Evolutionary conservation across 2,329 filamentous ascomycete genomes (phyloP), one percentile per base, ranked within the genome.

Genomic region (Colletotrichum lini): DNA sequence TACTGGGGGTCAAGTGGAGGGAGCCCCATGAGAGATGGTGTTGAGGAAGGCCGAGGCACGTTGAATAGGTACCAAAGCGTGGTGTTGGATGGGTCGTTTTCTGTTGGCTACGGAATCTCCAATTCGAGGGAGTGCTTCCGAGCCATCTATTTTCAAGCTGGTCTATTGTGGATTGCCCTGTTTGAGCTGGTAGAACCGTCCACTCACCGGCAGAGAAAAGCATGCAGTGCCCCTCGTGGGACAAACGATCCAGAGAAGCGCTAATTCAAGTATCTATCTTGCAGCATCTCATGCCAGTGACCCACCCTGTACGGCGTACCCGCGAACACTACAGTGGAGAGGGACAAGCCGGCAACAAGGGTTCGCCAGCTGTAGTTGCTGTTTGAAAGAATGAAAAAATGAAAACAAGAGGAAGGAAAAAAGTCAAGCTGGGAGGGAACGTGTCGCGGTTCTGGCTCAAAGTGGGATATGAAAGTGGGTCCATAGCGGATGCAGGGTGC

Each of bases 1-100:
- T 92, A 12, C 80, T 98, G 66, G 93, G 92, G 0, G 94, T 98
- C n/a, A 90, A 92, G 52, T 98, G 94, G 93, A 88, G 94, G 76
- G 90, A 92, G 76, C 93, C 94, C 10, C 86, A 91, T 78, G 90
- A 96, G 79, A 85, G 94, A 69, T 93, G 93, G 83, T 95, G 93
- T 78, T 94, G 52, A 58, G 45, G n/a, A 42, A 30, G 47, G 38
- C 35, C 21, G 61, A 53, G 59, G 47, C 47, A 62, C 12, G 16
- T 8, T 52, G n/a, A 40, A 59, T 53, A 64, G 10, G 35, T 59
- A 49, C 52, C 38, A 68, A 57, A 44, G 69, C 65, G 42, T 44
- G 70, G 66, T 35, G 54, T 70, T 68, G 65, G 53, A 54, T 67
- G 42, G 47, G 12, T 23, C 30, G 8, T n/a, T 53, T 35, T 53